Base-by-base conservation (phyloP, 2,329 filamentous ascomycete species). In the Phialophora verrucosa region DNA sequence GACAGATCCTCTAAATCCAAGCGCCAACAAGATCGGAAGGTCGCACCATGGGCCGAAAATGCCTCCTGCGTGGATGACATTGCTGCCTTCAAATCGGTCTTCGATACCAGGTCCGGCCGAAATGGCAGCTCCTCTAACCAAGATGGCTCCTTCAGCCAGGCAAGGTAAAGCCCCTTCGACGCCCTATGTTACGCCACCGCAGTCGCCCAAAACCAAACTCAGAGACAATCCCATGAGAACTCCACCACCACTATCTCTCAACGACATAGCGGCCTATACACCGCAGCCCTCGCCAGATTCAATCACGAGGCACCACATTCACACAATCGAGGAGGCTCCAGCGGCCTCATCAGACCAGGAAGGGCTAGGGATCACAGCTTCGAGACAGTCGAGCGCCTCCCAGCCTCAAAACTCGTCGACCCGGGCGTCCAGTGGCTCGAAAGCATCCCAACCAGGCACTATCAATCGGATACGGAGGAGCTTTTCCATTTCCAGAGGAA, bases 31-130 rank as follows among this genome's bases (percentile, higher is more conserved):
- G 29, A 51, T 58, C 23, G 49, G 38, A 31, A 17, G 7, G 6
- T 17, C n/a, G 20, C 29, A 11, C 5, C 23, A 61, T 47, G 31
- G 31, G 7, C 58, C 54, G n/a, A 25, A 47, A 38, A 51, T 61
- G 42, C 55, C 57, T 32, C 69, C 69, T 12, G 31, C 60, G 25
- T 71, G 69, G 70, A 68, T 72, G 69, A 31, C 50, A 4, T 56
- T 70, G 58, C 62, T 70, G 55, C 62, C 68, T 20, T 65, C 62
- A 11, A 62, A 57, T 49, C 60, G 61, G 20, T 32, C 47, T 29
- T 14, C 32, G 32, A 44, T 50, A 32, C 8, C n/a, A 20, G 23
- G 17, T 44, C n/a, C 14, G 12, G 8, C 50, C 20, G 20, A 55
- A 31, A 38, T 27, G 3, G n/a, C 29, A 49, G 5, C 20, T n/a